Evolutionary conservation across 75 land plant species (phyloP), one percentile per base, ranked within the genome.

Genomic region (Adiantum capillusveneris): DNA sequence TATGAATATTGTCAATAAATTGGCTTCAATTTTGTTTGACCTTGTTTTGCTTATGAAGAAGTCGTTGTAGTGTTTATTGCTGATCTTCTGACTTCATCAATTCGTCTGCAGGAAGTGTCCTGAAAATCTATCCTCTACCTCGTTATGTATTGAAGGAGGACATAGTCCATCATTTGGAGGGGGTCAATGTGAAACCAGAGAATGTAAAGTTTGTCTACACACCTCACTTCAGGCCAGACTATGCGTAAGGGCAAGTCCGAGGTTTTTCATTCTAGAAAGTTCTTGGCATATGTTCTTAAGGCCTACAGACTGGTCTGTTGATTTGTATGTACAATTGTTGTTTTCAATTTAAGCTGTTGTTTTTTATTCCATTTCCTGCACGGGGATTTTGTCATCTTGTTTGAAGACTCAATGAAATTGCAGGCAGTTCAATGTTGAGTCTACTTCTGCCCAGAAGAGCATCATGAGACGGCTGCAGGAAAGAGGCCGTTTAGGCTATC

Each of bases 131-230:
- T 46, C 49, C 49, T 46, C 17, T 46, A n/a, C 49, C 49, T 17
- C 49, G 49, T 17, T 46, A n/a, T 46, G 49, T 46, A 6, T 14
- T 46, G 49, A 46, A 46, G 14, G 49, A 46, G 49, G 49, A 46
- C 14, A 17, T 46, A 2, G 21, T 46, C 5, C 49, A 17, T 46
- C 49, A 46, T 46, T 5, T 46, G 17, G 21, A 46, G 49, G 49
- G 49, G 5, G 14, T 5, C 49, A 20, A 46, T 46, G 49, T 46
- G 14, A 5, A 46, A 46, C 49, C n/a, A 46, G 49, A 46, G 5
- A 46, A 46, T 17, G 6, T 46, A 3, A 46, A 46, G 49, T 46
- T 46, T 17, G 17, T 46, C 5, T 46, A 46, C 49, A 17, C 5
- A 6, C 17, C 49, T n/a, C 5, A 1, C 2, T 46, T 46, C 49